Conservation (phyloP, 441 rosid species). For the Isatis lusitanica region DNA sequence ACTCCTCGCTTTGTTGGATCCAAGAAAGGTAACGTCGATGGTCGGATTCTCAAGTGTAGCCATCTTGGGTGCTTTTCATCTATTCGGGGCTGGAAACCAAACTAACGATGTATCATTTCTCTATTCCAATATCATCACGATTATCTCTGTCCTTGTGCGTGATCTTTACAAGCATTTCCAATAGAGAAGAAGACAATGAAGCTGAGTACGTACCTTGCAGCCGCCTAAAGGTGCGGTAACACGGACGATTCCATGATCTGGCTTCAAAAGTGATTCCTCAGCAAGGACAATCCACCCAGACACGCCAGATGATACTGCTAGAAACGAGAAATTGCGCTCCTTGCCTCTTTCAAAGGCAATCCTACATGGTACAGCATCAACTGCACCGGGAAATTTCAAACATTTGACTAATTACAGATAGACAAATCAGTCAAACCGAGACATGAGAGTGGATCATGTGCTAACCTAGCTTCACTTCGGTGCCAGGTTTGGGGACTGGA, state of each 20-base stretch:
- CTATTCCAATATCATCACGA: background rate
- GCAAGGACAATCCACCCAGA: slow-evolving; percentile 89
- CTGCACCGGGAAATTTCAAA: slow-evolving; percentile 52
- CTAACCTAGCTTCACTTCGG: slow-evolving; percentile 75
- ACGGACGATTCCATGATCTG: slow-evolving; percentile 68
- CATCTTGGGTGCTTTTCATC: slow-evolving; percentile 83
- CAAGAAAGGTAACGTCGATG: slow-evolving; percentile 64
- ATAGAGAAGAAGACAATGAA: background rate
- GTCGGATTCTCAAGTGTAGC: slow-evolving; percentile 91
- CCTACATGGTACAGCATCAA: slow-evolving; percentile 84
- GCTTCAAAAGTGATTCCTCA: slow-evolving; percentile 71
- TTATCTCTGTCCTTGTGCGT: background rate
- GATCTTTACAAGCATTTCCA: background rate
- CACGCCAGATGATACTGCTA: slow-evolving; percentile 63
- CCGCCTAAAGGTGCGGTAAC: slow-evolving; percentile 88
- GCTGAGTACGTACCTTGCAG: slow-evolving; percentile 37
- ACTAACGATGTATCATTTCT: background rate
- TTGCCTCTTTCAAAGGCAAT: slow-evolving; percentile 95
- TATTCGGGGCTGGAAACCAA: slow-evolving; percentile 65
- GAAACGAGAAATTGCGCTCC: slow-evolving; percentile 76
- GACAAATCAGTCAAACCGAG: background rate
- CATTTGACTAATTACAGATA: slow-evolving; percentile 20
- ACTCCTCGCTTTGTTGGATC: slow-evolving; percentile 56
- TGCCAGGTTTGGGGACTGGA: slow-evolving; percentile 80
- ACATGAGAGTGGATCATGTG: slow-evolving; percentile 10